A percentile compares a stretch with the other conserved stretches of the same genome.
These are phyloP conservation scores for Asterophora lycoperdoides DNA, from an alignment of 768 basidiomycete species.

Conservation along the genomic window DNA sequence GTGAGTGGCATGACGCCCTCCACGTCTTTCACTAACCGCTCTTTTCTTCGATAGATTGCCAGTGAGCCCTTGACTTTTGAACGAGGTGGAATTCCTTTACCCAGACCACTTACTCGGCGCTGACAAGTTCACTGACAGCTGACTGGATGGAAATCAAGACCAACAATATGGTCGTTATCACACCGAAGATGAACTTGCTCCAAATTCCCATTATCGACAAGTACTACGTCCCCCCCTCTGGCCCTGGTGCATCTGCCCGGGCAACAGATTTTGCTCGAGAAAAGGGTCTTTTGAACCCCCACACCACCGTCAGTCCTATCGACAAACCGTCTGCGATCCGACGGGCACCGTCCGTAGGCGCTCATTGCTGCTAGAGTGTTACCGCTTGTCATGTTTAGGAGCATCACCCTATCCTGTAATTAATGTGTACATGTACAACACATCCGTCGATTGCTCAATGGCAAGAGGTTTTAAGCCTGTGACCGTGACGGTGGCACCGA, in stretches of 20 bases:
- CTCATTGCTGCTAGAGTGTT: conserved; percentile 13
- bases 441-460: too few relatives aligned
- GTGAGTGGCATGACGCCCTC: conserved; percentile 29
- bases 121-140: conserved; percentile 36
- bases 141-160: conserved; percentile 99
- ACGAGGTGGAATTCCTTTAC: conserved; percentile 49
- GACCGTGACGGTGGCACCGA: too few relatives aligned
- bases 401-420: background rate
- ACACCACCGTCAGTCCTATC: conserved; percentile 30
- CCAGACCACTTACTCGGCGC: conserved; percentile 1
- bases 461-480: too few relatives aligned
- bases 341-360: conserved; percentile 11
- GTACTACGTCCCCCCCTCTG: conserved; percentile 85
- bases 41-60: conserved; percentile 52
- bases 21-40: background rate
- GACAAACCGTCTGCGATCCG: conserved; percentile 14
- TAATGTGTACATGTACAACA: background rate
- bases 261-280: conserved; percentile 81
- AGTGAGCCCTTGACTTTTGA: conserved; percentile 97
- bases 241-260: conserved; percentile 65
- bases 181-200: conserved; percentile 91
- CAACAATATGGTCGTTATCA: conserved; percentile 93
- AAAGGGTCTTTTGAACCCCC: conserved; percentile 77
- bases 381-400: background rate
- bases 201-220: conserved; percentile 94